Evolutionary conservation across 2,329 filamentous ascomycete genomes (phyloP).

Genomic region (Helotiales sp.): DNA sequence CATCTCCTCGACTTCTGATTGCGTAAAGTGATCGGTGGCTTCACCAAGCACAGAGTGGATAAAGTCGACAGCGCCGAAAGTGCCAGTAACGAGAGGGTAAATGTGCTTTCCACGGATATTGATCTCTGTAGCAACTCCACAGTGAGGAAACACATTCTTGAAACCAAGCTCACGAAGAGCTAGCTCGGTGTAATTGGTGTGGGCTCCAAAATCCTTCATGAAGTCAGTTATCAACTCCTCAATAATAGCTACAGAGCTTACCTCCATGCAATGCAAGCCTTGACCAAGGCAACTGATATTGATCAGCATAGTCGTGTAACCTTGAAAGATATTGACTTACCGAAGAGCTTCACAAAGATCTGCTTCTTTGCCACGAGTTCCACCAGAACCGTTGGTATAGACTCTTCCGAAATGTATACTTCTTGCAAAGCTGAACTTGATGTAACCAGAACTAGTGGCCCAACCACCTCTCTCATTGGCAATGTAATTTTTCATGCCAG

Average conservation of each 20-base stretch:
- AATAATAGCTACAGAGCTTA: conserved; percentile 6
- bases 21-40: conserved; percentile 80
- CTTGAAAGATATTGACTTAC: conserved; percentile 5
- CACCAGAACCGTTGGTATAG: conserved; percentile 65
- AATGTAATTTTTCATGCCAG: conserved; percentile 99
- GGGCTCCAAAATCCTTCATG: conserved; percentile 67
- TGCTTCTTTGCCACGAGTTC: conserved; percentile 64
- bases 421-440: conserved; percentile 72
- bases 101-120: conserved; percentile 65
- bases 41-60: conserved; percentile 73
- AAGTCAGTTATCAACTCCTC: not conserved
- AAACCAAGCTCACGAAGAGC: conserved; percentile 72
- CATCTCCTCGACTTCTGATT: conserved; percentile 81
- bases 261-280: conserved; percentile 54
- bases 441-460: conserved; percentile 86
- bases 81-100: conserved; percentile 72
- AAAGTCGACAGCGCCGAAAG: conserved; percentile 82
- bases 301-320: not conserved
- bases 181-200: conserved; percentile 83
- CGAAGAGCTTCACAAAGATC: conserved; percentile 80
- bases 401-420: conserved; percentile 76
- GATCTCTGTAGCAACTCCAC: conserved; percentile 66
- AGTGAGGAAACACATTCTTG: conserved; percentile 70
- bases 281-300: conserved; percentile 48
- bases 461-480: conserved; percentile 84